Conservation (phyloP, 768 basidiomycete species). For the Gymnopilus junonius region DNA sequence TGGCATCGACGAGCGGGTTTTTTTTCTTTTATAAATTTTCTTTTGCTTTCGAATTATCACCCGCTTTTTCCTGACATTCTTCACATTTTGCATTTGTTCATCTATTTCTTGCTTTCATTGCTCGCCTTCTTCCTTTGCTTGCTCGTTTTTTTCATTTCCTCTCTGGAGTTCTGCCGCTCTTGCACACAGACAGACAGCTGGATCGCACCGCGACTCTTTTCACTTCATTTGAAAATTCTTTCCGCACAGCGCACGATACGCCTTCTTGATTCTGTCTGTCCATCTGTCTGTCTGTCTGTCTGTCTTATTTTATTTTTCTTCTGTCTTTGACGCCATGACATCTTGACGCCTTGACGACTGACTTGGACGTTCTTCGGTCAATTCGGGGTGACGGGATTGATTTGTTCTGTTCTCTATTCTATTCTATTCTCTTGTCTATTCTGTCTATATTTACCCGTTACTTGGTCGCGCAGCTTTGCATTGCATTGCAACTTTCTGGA, state of each 20-base stretch:
- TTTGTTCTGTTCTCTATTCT: not conserved
- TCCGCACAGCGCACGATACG: too few species aligned
- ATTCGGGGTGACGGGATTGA: too few species aligned
- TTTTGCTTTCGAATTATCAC: not conserved
- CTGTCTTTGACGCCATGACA: too few species aligned
- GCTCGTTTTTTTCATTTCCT: not conserved
- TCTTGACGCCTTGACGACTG: too few species aligned
- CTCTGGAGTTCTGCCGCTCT: too few species aligned
- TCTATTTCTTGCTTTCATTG: not conserved
- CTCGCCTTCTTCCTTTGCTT: not conserved
- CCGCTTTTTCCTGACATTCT: too few species aligned
- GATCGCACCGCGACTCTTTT: too few species aligned
- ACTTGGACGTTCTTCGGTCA: not conserved
- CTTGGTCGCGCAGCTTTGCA: not conserved
- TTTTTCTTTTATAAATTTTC: conserved; percentile 1
- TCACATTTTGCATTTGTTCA: too few species aligned
- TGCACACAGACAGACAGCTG: too few species aligned
- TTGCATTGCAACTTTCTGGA: not conserved
- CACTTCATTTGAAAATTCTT: too few species aligned
- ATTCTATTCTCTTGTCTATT: not conserved
- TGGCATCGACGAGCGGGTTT: too few species aligned
- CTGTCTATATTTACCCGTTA: not conserved
- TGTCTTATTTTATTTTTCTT: not conserved
- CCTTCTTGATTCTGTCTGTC: too few species aligned
- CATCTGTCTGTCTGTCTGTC: not conserved